phyloP scores from a whole-genome alignment of 805 yeast genomes.

The Dipodascus albidus region DNA sequence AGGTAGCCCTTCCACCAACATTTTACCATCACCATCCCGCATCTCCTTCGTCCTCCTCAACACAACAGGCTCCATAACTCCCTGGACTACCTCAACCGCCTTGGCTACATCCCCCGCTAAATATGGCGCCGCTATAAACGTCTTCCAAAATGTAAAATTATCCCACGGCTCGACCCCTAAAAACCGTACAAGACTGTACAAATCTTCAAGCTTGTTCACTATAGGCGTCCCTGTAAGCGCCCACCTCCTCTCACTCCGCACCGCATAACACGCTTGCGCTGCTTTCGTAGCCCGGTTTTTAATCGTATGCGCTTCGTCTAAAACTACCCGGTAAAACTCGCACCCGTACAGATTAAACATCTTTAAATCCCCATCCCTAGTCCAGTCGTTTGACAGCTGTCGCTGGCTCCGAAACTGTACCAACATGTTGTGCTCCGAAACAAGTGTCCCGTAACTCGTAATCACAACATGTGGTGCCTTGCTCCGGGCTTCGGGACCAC shows the following conservation, averaged over 20 bases:
- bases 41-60: conserved; percentile 79
- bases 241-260: conserved; percentile 67
- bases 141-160: conserved; percentile 74
- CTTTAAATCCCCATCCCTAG: conserved; percentile 11
- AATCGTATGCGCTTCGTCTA: conserved; percentile 89
- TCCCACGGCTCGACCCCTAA: conserved; percentile 84
- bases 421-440: conserved; percentile 55
- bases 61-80: conserved; percentile 72
- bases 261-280: conserved; percentile 60
- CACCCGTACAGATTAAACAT: conserved; percentile 53
- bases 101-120: conserved; percentile 58
- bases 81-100: conserved; percentile 75
- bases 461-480: conserved; percentile 56
- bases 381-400: conserved; percentile 7
- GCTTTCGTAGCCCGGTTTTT: conserved; percentile 70
- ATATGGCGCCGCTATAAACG: conserved; percentile 74
- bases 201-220: conserved; percentile 76
- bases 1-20: conserved; percentile 60
- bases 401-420: conserved; percentile 11
- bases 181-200: conserved; percentile 66
- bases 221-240: conserved; percentile 89
- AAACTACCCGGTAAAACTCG: conserved; percentile 59
- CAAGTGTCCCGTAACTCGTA: conserved; percentile 82
- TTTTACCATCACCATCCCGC: conserved; percentile 61
- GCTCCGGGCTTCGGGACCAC: neutral